Conservation (phyloP, 306 rosid species). For the Vicia sativa region DNA sequence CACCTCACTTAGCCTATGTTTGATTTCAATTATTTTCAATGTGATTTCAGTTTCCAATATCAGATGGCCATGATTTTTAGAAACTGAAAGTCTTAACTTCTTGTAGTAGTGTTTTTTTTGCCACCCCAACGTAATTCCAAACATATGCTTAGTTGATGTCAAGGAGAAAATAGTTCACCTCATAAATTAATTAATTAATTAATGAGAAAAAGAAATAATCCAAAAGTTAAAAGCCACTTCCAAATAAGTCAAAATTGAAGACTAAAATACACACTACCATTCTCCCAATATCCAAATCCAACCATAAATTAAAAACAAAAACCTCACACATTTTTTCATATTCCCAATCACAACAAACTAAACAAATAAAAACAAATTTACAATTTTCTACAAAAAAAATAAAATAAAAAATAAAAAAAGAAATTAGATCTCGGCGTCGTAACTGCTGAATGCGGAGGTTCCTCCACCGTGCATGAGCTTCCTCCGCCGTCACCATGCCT, state of each 20-base stretch:
- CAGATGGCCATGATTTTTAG: too few species aligned
- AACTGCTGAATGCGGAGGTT: slow-evolving; percentile 36
- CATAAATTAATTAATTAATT: too few species aligned
- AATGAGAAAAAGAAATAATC: too few species aligned
- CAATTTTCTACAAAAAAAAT: too few species aligned
- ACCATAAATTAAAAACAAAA: background rate
- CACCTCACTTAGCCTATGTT: too few species aligned
- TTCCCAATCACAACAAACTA: background rate
- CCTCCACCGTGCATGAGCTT: slow-evolving; percentile 50
- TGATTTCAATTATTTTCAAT: too few species aligned
- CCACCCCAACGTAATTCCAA: too few species aligned
- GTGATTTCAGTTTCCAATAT: too few species aligned
- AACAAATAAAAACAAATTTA: background rate
- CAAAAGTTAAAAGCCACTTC: slow-evolving; percentile 24
- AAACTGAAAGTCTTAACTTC: too few species aligned
- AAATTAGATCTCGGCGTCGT: slow-evolving; percentile 21
- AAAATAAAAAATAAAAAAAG: background rate
- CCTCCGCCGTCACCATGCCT: slow-evolving; percentile 56
- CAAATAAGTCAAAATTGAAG: background rate
- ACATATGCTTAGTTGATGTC: too few species aligned
- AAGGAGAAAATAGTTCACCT: too few species aligned
- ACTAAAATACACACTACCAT: background rate
- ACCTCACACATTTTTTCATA: background rate
- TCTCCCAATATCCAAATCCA: slow-evolving; percentile 16
- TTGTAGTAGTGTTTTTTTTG: too few species aligned